These are phyloP conservation scores for Lentinus tigrinus DNA, from an alignment of 768 basidiomycete genomes.

Conservation along the genomic window DNA sequence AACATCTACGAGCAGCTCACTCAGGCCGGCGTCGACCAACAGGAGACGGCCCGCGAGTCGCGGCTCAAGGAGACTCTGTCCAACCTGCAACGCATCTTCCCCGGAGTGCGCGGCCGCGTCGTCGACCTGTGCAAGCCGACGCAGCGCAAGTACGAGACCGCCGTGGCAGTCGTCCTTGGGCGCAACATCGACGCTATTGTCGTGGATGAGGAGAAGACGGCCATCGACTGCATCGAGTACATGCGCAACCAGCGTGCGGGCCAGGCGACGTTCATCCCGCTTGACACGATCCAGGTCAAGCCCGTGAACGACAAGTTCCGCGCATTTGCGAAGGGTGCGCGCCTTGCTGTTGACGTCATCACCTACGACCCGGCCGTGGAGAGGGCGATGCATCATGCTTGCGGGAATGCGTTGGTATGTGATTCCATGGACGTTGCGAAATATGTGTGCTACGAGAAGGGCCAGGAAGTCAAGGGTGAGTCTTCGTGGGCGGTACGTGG, in stretches of 20 bases:
- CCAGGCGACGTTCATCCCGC: constrained; percentile 95
- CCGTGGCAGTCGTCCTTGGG: constrained; percentile 89
- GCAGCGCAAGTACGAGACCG: constrained; percentile 86
- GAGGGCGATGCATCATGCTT: constrained; percentile 94
- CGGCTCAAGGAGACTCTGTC: constrained; percentile 84
- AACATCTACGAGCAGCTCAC: constrained; percentile 80
- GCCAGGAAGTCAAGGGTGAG: constrained; percentile 94
- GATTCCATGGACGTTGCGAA: constrained; percentile 93
- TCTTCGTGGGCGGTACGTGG: not conserved
- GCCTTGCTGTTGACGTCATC: constrained; percentile 61
- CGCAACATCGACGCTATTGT: constrained; percentile 95
- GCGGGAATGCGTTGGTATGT: constrained; percentile 92
- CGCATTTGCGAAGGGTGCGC: constrained; percentile 76
- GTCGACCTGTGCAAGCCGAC: constrained; percentile 95
- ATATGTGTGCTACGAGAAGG: constrained; percentile 90
- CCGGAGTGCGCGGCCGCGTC: constrained; percentile 90
- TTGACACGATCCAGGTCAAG: constrained; percentile 96
- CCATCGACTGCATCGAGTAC: constrained; percentile 98
- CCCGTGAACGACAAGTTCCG: constrained; percentile 94
- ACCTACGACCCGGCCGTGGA: constrained; percentile 75
- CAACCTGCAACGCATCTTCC: constrained; percentile 85
- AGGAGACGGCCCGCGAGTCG: constrained; percentile 81
- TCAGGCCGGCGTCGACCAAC: constrained; percentile 86
- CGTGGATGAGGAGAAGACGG: constrained; percentile 95
- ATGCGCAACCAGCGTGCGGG: constrained; percentile 94